Evolutionary conservation across 495 filamentous ascomycete species (phyloP), one percentile per base, ranked within the genome.

Genomic region (Talaromyces adpressus): DNA sequence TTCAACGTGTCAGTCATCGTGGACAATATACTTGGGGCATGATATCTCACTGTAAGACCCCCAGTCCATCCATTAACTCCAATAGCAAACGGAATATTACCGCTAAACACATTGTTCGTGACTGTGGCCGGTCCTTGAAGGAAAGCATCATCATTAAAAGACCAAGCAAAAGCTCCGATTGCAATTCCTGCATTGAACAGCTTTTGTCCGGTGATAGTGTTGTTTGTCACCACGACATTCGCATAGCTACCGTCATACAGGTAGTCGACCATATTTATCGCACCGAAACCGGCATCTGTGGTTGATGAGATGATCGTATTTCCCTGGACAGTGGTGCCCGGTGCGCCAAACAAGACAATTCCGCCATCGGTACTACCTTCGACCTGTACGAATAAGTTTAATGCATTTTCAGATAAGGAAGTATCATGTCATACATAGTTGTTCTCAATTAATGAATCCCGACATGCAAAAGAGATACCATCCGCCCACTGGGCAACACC

Each of bases 271-370:
- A 68, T 51, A 29, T 68, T 68, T 22, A 68, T 66, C 25, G 59
- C 66, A 12, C 66, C 66, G 54, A 68, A 68, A 20, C 63, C 63
- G 16, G 47, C 11, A 14, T 65, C 59, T 0, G 61, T 52, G 1
- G 66, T 11, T n/a, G 66, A 68, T 1, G 66, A 68, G 22, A 47
- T 30, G 64, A 68, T 67, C 2, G 60, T 66, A 25, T 68, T 68
- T 27, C 57, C 56, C 29, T 59, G 52, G 23, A 68, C 52, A 29
- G 51, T 68, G 12, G 64, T 68, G 8, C 64, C 64, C 2, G 66
- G 66, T 45, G 63, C 63, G 16, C 66, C 66, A 18, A 68, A 68
- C 29, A 68, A 20, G 20, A 68, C 66, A 22, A 68, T 68, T n/a
- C 66, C 66, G 3, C 66, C 66, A 39, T 68, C 64, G 1, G 66